Base-by-base conservation (phyloP, 345 rosid genomes). In the Hypericum perforatum region DNA sequence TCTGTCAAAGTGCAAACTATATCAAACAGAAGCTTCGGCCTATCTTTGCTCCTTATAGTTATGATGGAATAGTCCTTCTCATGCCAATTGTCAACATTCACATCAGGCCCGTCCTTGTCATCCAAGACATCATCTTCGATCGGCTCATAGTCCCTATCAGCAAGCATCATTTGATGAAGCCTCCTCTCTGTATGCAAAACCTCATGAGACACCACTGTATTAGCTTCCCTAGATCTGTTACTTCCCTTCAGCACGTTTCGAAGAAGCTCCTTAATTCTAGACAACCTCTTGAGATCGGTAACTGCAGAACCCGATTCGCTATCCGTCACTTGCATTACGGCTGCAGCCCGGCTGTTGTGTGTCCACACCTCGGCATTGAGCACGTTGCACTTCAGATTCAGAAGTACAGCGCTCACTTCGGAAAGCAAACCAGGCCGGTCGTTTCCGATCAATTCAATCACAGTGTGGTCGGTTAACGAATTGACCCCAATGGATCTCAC, bases 361-460 rank as follows among this genome's bases (percentile, higher is more conserved):
- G 80, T 87, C 96, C 96, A 87, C 3, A 85, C 83, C 6, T 87
- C 84, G 16, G 87, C 92, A 60, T 84, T 83, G 0, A 87, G 61
- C 1, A 87, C 65, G 48, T 80, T 81, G 69, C 92, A 84, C 5
- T 66, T 75, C 6, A 87, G 77, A 43, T 81, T 78, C 0, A 78
- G 77, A 2, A 87, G 66, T 8, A 78, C 80, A 0, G 96, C 92
- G 0, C 78, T 81, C 46, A 86, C 79, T 69, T 86, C 95, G 1
- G 95, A 84, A 73, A 86, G 76, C 38, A 86, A 82, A 0, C 95
- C 92, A 0, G 92, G 92, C 9, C 92, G 47, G 45, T 86, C 95
- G 0, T 74, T 65, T 0, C 89, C 95, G 0, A 74, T 74, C 70
- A 86, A 63, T 62, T 86, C 95, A 8, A 86, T 79, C 2, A 80